Evolutionary conservation across 495 filamentous ascomycete species (phyloP), one percentile per base, ranked within the genome.

Genomic region (Podospora australis): DNA sequence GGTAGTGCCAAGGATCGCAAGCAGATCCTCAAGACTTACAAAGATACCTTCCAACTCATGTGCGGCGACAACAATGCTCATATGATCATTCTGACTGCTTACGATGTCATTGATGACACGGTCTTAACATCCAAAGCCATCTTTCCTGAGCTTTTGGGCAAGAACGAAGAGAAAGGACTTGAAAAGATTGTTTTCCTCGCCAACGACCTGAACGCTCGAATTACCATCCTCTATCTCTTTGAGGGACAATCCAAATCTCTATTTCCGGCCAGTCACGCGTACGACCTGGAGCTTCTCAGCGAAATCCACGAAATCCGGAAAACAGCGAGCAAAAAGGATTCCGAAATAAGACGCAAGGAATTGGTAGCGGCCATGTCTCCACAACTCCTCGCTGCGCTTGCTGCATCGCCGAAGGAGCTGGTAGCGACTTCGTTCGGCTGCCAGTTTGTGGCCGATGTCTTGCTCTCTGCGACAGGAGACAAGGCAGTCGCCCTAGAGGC

Each of bases 21-120:
- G 70, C 73, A 83, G 49, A 84, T 97, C 39, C 71, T 96, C 25
- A 86, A 83, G 64, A 82, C 81, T 35, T 95, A 86, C 75, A 90
- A 91, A 54, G 88, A 92, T 55, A 88, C 80, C 11, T 75, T 91
- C 57, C 82, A 88, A 59, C 68, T 82, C 43, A 86, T 97, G 78
- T 84, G 85, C 2, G 78, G 78, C 43, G 91, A 99, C 63, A 52
- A 73, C 2, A 46, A 91, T 56, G 94, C 79, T 2, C 89, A 96
- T 56, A 75, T 84, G 59, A 75, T 96, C 42, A 75, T 97, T 13
- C 70, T 97, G 21, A 73, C 89, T 1, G 87, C 86, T 3, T 90
- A 86, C 62, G 91, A 96, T 58, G 81, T 94, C 21, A 81, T 95
- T 44, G 94, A 99, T 55, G 94, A 99, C 61, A 96, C 90, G 1